These are phyloP conservation scores for Parmales sp. DNA, from an alignment of 108 stramenopile species.

Conservation along the genomic window DNA sequence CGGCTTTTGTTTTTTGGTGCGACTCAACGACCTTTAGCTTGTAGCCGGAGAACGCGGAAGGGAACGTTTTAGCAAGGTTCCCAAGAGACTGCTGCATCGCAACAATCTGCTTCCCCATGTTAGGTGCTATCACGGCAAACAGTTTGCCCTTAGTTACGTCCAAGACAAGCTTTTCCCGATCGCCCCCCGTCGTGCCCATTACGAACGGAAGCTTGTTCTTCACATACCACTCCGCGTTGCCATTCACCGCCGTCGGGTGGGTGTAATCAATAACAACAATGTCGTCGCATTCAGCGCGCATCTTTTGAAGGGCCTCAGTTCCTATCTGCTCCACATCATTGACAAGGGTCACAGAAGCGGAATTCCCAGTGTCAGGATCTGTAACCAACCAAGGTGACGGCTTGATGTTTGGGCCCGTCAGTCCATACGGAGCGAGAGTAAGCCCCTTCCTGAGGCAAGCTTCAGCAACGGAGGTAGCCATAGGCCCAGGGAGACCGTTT, in stretches of 20 bases:
- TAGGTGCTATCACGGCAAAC: constrained; percentile 94
- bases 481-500: constrained; percentile 88
- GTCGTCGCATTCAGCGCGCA: constrained; percentile 39
- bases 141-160: constrained; percentile 49
- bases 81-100: constrained; percentile 93
- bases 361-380: constrained; percentile 51
- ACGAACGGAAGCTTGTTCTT: constrained; percentile 74
- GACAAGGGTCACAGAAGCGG: constrained; percentile 55
- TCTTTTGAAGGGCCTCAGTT: constrained; percentile 41
- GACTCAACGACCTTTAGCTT: constrained; percentile 77
- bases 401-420: constrained; percentile 79
- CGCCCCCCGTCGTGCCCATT: constrained; percentile 91
- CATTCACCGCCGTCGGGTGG: constrained; percentile 89
- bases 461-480: constrained; percentile 90
- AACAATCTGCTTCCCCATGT: constrained; percentile 99
- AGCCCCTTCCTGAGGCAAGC: constrained; percentile 78
- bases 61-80: constrained; percentile 75
- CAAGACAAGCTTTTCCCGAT: constrained; percentile 63
- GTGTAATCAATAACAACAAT: constrained; percentile 92
- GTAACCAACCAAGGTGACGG: constrained; percentile 50
- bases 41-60: constrained; percentile 86
- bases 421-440: constrained; percentile 62
- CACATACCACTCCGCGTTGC: constrained; percentile 79
- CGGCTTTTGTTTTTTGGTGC: constrained; percentile 93
- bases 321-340: constrained; percentile 45